Evolutionary conservation across 2,329 filamentous ascomycete species (phyloP).

Genomic region (Bipolaris sorokiniana): DNA sequence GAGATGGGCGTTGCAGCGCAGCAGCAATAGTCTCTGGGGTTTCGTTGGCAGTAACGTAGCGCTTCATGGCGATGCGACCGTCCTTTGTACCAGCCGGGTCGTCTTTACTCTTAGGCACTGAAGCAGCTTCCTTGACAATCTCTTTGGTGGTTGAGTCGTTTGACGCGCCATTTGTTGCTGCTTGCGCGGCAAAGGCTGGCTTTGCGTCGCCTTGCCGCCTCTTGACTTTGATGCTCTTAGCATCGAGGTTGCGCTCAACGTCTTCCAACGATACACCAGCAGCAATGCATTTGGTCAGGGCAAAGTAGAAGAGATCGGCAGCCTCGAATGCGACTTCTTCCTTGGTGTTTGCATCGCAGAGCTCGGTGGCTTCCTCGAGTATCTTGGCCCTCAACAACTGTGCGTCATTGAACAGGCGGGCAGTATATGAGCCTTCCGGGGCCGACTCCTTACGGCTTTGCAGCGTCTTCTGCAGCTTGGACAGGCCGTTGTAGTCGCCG

Average conservation of each 20-base stretch:
- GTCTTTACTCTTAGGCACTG: conserved; percentile 59
- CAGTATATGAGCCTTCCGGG: conserved; percentile 90
- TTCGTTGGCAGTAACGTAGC: conserved; percentile 72
- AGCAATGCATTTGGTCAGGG: conserved; percentile 84
- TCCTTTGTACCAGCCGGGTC: conserved; percentile 58
- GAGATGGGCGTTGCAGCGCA: conserved; percentile 84
- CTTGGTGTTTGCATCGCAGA: conserved; percentile 83
- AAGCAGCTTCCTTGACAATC: conserved; percentile 58
- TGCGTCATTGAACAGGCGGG: conserved; percentile 87
- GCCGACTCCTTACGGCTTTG: conserved; percentile 80
- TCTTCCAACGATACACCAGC: conserved; percentile 86
- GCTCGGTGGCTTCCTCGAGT: conserved; percentile 95
- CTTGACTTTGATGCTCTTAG: conserved; percentile 95
- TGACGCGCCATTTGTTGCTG: conserved; percentile 43
- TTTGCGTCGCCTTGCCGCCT: conserved; percentile 92
- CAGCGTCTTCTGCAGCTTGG: conserved; percentile 86
- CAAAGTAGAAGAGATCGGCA: conserved; percentile 95
- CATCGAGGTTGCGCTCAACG: conserved; percentile 89
- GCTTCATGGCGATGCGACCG: conserved; percentile 79
- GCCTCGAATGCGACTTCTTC: conserved; percentile 92
- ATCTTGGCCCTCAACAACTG: conserved; percentile 93
- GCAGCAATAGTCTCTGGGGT: conserved; percentile 70
- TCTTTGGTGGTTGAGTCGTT: conserved; percentile 45
- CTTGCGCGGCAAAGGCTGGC: conserved; percentile 86
- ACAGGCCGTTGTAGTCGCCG: conserved; percentile 79